Evolutionary conservation across 768 basidiomycete genomes (phyloP).

Genomic region (Lactifluus subvellereus): DNA sequence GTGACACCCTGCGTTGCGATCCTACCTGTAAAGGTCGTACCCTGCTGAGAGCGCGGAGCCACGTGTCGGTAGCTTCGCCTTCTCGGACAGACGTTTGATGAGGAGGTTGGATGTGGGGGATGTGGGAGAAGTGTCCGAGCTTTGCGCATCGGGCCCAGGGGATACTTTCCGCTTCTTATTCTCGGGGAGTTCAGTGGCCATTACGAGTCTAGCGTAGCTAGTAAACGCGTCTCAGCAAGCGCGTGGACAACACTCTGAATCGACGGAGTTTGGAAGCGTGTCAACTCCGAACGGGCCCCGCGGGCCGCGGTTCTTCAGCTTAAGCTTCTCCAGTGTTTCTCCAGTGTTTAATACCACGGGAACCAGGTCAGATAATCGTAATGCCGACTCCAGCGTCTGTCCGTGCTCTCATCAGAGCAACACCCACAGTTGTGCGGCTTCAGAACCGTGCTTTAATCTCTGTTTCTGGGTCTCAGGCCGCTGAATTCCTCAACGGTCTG

Average conservation of each 20-base stretch:
- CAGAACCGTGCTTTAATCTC: slow-evolving; percentile 64
- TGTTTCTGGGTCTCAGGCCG: slow-evolving; percentile 72
- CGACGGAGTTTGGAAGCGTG: slow-evolving; percentile 16
- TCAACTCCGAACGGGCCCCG: slow-evolving; percentile 11
- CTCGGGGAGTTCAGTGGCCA: slow-evolving; percentile 16
- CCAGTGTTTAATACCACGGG: too few species aligned
- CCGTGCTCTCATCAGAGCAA: slow-evolving; percentile 41
- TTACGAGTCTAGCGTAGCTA: neutral
- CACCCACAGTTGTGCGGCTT: slow-evolving; percentile 49
- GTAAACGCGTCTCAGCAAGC: neutral
- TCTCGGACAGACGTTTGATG: slow-evolving; percentile 78
- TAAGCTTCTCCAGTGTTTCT: neutral
- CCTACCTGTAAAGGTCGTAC: slow-evolving; percentile 92
- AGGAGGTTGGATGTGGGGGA: slow-evolving; percentile 51
- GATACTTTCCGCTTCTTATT: slow-evolving; percentile 61
- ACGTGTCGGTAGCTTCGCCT: slow-evolving; percentile 78
- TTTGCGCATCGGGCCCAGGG: slow-evolving; percentile 29
- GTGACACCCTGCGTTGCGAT: neutral
- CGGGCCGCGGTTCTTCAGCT: neutral
- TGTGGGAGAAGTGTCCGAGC: slow-evolving; percentile 34
- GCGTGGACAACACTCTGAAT: neutral
- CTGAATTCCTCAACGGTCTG: slow-evolving; percentile 78
- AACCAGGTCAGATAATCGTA: neutral
- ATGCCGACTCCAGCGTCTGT: slow-evolving; percentile 37
- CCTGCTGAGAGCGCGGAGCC: slow-evolving; percentile 87